These are phyloP conservation scores for Phyllostachys edulis DNA, from an alignment of 176 grass and related monocot species.

Conservation along the genomic window DNA sequence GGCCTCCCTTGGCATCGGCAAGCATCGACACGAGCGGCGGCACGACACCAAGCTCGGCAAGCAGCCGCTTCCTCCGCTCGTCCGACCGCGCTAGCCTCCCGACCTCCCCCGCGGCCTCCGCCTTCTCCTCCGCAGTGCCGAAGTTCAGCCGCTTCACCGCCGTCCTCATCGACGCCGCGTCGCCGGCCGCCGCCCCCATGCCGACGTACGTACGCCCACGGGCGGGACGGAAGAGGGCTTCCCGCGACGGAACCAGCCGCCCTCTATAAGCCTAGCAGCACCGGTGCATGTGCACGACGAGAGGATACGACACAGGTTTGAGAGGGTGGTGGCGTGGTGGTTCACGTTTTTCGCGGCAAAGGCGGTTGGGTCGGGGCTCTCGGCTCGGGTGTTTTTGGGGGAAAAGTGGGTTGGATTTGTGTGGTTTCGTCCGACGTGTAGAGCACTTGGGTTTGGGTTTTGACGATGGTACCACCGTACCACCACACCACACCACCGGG, in stretches of 20 bases:
- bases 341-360: background rate
- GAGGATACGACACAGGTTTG: background rate
- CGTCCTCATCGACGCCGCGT: background rate
- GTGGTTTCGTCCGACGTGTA: slow-evolving; percentile 15
- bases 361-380: background rate
- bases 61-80: slow-evolving; percentile 36
- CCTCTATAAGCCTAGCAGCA: background rate
- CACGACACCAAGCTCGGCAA: slow-evolving; percentile 63
- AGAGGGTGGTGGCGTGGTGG: background rate
- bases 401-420: background rate
- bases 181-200: background rate
- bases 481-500: background rate
- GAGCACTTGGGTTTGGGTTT: background rate
- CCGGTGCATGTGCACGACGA: background rate
- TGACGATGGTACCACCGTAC: background rate
- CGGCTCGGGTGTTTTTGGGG: background rate
- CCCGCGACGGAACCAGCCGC: background rate
- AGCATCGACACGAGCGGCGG: slow-evolving; percentile 61
- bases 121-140: slow-evolving; percentile 43
- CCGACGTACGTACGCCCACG: background rate
- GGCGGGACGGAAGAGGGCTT: background rate
- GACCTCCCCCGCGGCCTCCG: slow-evolving; percentile 37
- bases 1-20: background rate
- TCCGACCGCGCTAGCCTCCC: slow-evolving; percentile 46
- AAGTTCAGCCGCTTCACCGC: slow-evolving; percentile 63